Evolutionary conservation across 495 filamentous ascomycete genomes (phyloP), one percentile per base, ranked within the genome.

Genomic region (Antarctomyces pellizariae): DNA sequence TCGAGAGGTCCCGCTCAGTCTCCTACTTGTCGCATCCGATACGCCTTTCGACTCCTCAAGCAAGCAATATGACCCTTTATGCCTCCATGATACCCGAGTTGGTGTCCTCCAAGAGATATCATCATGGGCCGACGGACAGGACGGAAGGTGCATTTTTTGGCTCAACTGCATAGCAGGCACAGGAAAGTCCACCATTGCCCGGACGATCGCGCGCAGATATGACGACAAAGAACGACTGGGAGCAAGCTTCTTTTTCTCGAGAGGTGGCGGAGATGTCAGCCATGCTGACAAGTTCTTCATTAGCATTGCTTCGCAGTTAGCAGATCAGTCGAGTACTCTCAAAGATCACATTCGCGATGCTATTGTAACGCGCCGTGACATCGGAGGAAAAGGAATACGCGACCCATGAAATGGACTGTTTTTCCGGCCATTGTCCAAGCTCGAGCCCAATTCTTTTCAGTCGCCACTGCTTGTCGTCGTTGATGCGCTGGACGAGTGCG

Each of bases 401-500:
- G 33, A 48, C 11, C 51, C 54, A 29, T 56, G 47, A 36, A 28
- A 44, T 1, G 32, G 44, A 31, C 40, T 57, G 6, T 22, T 54
- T 19, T 28, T 49, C 24, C 21, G 39, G 19, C 52, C 46, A 5
- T 22, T 53, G 0, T 27, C 3, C 16, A 16, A 23, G 3, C 2
- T 12, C 1, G 1, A 17, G 2, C 3, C 5, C 22, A 34, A 32
- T 15, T 20, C 16, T 26, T 22, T 22, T 22, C n/a, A 7, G 19
- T n/a, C n/a, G 7, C 19, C 27, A 7, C 10, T 47, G 7, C 30
- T 53, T 9, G 42, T 63, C 8, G 47, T 64, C 9, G 41, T 67
- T 16, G 59, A 67, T 33, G 60, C 60, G 28, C 44, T 67, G 10
- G 62, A 63, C 26, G 56, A 64, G 33, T 65, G 55, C 32, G 52